These are phyloP conservation scores for Prunus davidiana DNA, from an alignment of 306 rosid species.

Conservation along the genomic window DNA sequence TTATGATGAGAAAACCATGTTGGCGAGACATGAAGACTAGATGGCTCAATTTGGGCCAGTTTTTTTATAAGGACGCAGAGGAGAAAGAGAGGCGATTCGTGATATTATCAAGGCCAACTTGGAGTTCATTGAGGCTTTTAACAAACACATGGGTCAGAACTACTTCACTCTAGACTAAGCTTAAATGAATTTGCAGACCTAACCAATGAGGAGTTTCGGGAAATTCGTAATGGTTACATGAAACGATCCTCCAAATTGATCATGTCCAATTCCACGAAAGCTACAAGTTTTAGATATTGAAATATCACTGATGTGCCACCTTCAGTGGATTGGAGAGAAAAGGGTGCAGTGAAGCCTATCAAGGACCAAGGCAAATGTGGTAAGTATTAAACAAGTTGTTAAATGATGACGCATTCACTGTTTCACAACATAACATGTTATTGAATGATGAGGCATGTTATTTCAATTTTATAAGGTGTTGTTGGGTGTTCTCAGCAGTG, in stretches of 20 bases:
- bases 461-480: too few species aligned
- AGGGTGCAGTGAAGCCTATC: constrained; percentile 35
- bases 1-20: too few species aligned
- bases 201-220: constrained; percentile 37
- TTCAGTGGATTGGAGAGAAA: constrained; percentile 33
- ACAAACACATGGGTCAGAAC: constrained; percentile 3
- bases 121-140: not conserved
- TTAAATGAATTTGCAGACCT: constrained; percentile 39
- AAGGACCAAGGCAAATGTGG: too few species aligned
- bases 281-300: constrained; percentile 36
- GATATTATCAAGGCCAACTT: constrained; percentile 35
- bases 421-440: too few species aligned
- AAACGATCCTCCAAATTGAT: not conserved
- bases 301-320: constrained; percentile 27
- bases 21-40: constrained; percentile 35
- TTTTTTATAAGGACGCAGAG: constrained; percentile 13
- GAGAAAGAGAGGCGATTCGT: constrained; percentile 26
- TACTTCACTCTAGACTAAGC: constrained; percentile 16
- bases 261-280: constrained; percentile 29
- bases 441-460: too few species aligned
- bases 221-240: constrained; percentile 27
- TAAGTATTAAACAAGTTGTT: not conserved
- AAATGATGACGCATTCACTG: not conserved
- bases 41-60: constrained; percentile 18
- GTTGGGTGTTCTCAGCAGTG: too few species aligned